phyloP scores from a whole-genome alignment of 1,139 yeast genomes.

The Diutina scorzettiae region DNA sequence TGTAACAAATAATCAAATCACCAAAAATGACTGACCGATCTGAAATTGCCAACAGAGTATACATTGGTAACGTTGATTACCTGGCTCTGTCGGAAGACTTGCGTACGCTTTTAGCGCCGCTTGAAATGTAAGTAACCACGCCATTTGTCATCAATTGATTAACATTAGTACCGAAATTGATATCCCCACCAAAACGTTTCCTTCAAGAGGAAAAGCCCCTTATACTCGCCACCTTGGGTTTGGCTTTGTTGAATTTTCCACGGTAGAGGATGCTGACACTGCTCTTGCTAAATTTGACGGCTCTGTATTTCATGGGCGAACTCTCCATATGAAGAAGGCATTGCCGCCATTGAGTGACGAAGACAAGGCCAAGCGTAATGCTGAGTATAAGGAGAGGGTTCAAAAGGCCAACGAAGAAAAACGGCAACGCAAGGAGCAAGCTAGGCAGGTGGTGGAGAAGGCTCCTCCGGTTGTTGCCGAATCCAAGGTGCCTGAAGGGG shows the following conservation, averaged over 20 bases:
- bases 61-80: slow-evolving; percentile 5
- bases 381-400: slow-evolving; percentile 25
- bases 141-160: neutral
- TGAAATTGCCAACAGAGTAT: slow-evolving; percentile 1
- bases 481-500: slow-evolving; percentile 35
- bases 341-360: slow-evolving; percentile 41
- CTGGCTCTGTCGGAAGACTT: neutral
- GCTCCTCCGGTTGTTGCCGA: neutral
- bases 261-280: slow-evolving; percentile 63
- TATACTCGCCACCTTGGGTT: slow-evolving; percentile 56
- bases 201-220: neutral
- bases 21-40: slow-evolving; percentile 3
- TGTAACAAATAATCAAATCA: too few relatives aligned
- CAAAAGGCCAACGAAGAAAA: slow-evolving; percentile 15
- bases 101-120: neutral
- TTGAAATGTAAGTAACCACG: neutral
- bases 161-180: neutral
- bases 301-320: slow-evolving; percentile 9
- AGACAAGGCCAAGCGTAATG: slow-evolving; percentile 28
- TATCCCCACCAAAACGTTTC: slow-evolving; percentile 1
- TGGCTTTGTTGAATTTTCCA: slow-evolving; percentile 84
- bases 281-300: slow-evolving; percentile 74
- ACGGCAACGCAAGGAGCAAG: slow-evolving; percentile 12
- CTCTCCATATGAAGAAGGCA: slow-evolving; percentile 21
- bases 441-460: slow-evolving; percentile 7